Percentiles rank a stretch among this genome's conserved stretches.
Conservation (phyloP, 2,329 filamentous ascomycete species). For the Penicillium expansum region DNA sequence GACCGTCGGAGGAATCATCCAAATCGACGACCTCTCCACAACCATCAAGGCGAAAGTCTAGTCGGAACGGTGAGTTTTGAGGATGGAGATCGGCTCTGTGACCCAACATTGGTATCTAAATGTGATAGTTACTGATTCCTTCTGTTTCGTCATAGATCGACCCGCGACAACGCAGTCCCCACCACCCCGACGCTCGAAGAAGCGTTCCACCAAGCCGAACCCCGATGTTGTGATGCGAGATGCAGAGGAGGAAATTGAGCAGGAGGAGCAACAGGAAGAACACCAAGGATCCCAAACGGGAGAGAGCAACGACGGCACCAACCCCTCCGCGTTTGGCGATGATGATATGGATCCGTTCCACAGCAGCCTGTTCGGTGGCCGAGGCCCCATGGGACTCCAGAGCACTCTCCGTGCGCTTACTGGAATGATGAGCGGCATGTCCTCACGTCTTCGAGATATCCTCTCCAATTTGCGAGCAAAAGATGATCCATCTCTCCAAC, state of each 20-base stretch:
- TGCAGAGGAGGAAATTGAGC: constrained; percentile 55
- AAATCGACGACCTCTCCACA: constrained; percentile 55
- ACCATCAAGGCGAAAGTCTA: constrained; percentile 69
- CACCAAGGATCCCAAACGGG: constrained; percentile 59
- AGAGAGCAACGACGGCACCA: constrained; percentile 65
- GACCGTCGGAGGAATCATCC: constrained; percentile 62
- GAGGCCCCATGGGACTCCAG: constrained; percentile 66
- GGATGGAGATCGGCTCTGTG: not conserved
- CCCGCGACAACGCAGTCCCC: constrained; percentile 35
- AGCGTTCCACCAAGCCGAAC: constrained; percentile 52
- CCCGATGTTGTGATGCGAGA: constrained; percentile 71
- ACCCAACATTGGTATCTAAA: not conserved
- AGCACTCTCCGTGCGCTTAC: constrained; percentile 81
- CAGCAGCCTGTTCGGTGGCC: constrained; percentile 61
- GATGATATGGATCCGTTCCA: constrained; percentile 62
- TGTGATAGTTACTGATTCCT: constrained; percentile 4
- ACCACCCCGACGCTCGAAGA: constrained; percentile 52
- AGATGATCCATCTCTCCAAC: constrained; percentile 80
- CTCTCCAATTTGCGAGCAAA: constrained; percentile 74
- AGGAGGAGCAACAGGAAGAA: constrained; percentile 44
- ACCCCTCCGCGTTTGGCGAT: constrained; percentile 51
- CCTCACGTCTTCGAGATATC: constrained; percentile 74
- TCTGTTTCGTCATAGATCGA: constrained; percentile 29
- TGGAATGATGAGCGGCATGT: constrained; percentile 86
- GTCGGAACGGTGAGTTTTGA: constrained; percentile 64